These are phyloP conservation scores for Maudiozyma humilis DNA, from an alignment of 1,139 yeast species.

Conservation along the genomic window DNA sequence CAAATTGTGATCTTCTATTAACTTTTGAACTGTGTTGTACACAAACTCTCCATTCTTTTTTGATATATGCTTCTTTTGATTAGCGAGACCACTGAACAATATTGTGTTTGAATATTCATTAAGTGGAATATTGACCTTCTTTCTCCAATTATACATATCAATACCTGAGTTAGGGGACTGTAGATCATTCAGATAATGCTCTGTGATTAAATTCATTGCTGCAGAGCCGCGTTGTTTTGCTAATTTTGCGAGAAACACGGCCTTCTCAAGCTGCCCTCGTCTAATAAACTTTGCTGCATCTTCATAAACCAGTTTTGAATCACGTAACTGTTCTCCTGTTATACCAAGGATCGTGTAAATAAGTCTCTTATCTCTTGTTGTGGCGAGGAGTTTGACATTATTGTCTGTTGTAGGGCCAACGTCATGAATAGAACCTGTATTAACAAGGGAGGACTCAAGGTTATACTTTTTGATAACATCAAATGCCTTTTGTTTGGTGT, in stretches of 20 bases:
- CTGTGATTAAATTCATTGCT: constrained; percentile 52
- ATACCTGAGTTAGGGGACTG: constrained; percentile 40
- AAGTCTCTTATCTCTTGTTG: constrained; percentile 37
- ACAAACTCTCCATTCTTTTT: constrained; percentile 19
- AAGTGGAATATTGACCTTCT: constrained; percentile 50
- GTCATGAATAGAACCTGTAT: constrained; percentile 9
- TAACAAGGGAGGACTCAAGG: not conserved
- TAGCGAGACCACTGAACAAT: constrained; percentile 50
- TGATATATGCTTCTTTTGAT: constrained; percentile 24
- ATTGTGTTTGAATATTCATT: constrained; percentile 50
- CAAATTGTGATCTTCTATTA: constrained; percentile 15
- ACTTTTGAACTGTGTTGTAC: constrained; percentile 15
- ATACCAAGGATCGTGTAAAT: constrained; percentile 49
- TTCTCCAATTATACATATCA: constrained; percentile 44
- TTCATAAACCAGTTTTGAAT: constrained; percentile 46
- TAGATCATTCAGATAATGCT: constrained; percentile 39
- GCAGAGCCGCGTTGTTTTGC: constrained; percentile 47
- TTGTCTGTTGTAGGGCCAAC: constrained; percentile 33
- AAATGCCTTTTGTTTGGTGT: constrained; percentile 25
- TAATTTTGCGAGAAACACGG: constrained; percentile 43
- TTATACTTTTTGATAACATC: constrained; percentile 19
- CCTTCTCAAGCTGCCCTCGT: constrained; percentile 44
- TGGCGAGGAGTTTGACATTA: constrained; percentile 29
- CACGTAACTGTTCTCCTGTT: constrained; percentile 46
- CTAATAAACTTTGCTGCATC: constrained; percentile 46